Base-by-base conservation (phyloP, 2,329 filamentous ascomycete species). In the Botrytis aclada region DNA sequence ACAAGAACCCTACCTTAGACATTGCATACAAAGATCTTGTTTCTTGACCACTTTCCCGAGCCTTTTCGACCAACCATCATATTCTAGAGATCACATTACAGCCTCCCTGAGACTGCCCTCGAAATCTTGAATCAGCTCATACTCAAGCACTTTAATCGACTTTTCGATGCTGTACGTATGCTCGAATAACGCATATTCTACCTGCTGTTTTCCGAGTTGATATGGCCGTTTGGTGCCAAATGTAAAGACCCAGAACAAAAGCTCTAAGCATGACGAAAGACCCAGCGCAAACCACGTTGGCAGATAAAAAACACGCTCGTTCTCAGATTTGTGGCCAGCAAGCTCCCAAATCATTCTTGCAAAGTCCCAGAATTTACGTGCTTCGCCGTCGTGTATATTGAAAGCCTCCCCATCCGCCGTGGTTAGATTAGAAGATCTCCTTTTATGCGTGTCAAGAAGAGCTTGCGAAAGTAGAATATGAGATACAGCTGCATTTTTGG, bases 281-380 rank as follows among this genome's bases (percentile, higher is more conserved):
- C 6, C 56, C 67, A 70, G 34, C 14, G 29, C 67, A 37, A 70
- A 61, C 54, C 67, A 47, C 37, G 29, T 10, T 34, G 67, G 67
- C 16, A 70, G 10, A n/a, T 61, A 4, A 5, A 18, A 47, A 20
- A 70, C 37, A 2, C 67, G 56, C 3, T 70, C 22, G 1, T 70
- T 37, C 14, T 37, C n/a, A 6, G 51, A 29, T 22, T 20, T 47
- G n/a, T 45, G 22, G 2, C 67, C 67, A 5, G 67, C 67, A 39
- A 61, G 47, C 22, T 37, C 20, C 67, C 67, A 70, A 39, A 70
- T 61, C 41, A 70, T 70, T 25, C 67, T 70, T 60, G 67, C 39
- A 25, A 61, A 47, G 22, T 39, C 67, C 56, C 67, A 70, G 9
- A 70, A 61, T n/a, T 37, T 70, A 7, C 8, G 54, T 37, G 51